phyloP scores from a whole-genome alignment of 108 stramenopile genomes.

The Nitzschia palea region DNA sequence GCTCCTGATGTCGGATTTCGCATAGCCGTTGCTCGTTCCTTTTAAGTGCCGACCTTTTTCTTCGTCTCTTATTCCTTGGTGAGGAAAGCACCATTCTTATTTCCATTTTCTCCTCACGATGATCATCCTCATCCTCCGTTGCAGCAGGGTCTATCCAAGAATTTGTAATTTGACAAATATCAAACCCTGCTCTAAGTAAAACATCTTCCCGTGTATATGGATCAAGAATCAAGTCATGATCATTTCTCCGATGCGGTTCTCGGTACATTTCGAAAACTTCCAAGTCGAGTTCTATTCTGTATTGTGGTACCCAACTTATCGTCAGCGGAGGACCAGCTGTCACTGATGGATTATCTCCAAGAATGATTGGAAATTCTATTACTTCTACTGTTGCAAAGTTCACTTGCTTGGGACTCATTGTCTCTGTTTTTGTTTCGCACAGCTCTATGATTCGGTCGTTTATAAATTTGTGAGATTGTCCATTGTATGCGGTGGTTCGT shows the following conservation, averaged over 20 bases:
- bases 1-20: no score
- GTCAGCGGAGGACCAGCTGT: constrained; percentile 20
- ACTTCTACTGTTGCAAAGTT: constrained; percentile 17
- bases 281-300: not conserved
- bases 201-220: not conserved
- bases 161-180: not conserved
- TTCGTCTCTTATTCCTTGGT: no score
- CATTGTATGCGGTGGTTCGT: no score
- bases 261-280: constrained; percentile 10
- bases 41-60: no score
- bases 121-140: no score
- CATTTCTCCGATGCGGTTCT: not conserved
- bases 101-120: no score
- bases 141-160: no score
- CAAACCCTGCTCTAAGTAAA: not conserved
- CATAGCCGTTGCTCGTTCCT: no score
- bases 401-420: constrained; percentile 5
- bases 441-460: no score
- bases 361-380: constrained; percentile 21
- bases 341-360: constrained; percentile 32
- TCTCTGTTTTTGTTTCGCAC: not conserved
- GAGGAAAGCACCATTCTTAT: no score
- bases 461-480: no score
- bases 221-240: not conserved
- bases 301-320: constrained; percentile 23